Evolutionary conservation across 805 yeast genomes (phyloP).

Genomic region (Lachancea waltii): DNA sequence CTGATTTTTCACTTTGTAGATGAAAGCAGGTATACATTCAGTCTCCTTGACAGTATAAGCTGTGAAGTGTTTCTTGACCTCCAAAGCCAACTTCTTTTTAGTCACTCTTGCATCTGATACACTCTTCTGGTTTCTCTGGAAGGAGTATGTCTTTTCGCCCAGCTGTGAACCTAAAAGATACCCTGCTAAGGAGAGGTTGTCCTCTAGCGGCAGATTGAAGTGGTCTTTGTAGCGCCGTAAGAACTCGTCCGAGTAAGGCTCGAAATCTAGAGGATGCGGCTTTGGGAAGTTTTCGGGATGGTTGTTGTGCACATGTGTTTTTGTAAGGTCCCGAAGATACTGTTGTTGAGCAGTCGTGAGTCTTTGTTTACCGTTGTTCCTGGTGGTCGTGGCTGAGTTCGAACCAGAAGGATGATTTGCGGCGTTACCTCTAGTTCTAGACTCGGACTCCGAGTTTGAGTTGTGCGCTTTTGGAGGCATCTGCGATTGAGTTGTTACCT

Average conservation of each 20-base stretch:
- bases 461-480: slow-evolving; percentile 12
- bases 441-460: slow-evolving; percentile 29
- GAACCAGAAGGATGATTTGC: slow-evolving; percentile 4
- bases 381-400: slow-evolving; percentile 42
- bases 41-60: slow-evolving; percentile 60
- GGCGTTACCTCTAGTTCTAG: slow-evolving; percentile 15
- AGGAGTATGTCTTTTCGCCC: slow-evolving; percentile 59
- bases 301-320: slow-evolving; percentile 66
- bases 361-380: slow-evolving; percentile 39
- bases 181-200: slow-evolving; percentile 61
- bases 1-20: slow-evolving; percentile 78
- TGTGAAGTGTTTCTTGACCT: slow-evolving; percentile 63
- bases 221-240: slow-evolving; percentile 62
- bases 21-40: slow-evolving; percentile 80
- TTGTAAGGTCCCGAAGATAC: slow-evolving; percentile 53
- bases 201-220: slow-evolving; percentile 50
- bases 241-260: slow-evolving; percentile 50
- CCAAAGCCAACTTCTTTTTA: slow-evolving; percentile 53
- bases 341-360: slow-evolving; percentile 59
- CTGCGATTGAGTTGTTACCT: too few relatives aligned
- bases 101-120: slow-evolving; percentile 39
- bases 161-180: slow-evolving; percentile 61
- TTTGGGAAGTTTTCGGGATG: slow-evolving; percentile 55
- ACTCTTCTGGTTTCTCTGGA: slow-evolving; percentile 18
- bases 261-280: slow-evolving; percentile 63